phyloP scores from a whole-genome alignment of 1,284 basidiomycete species.

The Exobasidium cylindrosporum region DNA sequence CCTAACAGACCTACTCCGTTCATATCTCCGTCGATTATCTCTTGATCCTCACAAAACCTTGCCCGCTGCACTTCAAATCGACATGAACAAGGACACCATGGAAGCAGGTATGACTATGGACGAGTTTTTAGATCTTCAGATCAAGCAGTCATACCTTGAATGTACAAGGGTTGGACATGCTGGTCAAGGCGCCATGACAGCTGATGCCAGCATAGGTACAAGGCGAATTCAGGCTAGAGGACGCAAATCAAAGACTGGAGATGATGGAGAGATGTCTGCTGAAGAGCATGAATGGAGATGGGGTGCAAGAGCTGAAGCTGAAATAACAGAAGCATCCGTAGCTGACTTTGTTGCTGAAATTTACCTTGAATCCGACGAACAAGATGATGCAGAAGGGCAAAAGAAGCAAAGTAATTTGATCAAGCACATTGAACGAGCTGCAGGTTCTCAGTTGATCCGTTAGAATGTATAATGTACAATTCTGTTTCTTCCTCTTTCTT shows the following conservation, averaged over 20 bases:
- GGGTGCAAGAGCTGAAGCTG: conserved; percentile 51
- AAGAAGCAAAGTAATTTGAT: neutral
- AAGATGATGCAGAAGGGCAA: neutral
- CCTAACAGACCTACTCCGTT: conserved; percentile 23
- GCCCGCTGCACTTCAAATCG: neutral
- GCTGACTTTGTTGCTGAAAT: conserved; percentile 44
- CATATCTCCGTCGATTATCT: conserved; percentile 18
- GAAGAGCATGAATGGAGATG: conserved; percentile 51
- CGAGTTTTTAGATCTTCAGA: conserved; percentile 30
- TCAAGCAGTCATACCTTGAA: conserved; percentile 51
- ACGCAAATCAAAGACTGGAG: conserved; percentile 8
- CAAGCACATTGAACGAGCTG: conserved; percentile 6
- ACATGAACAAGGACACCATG: neutral
- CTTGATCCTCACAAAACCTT: conserved; percentile 7
- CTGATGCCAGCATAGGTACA: conserved; percentile 6
- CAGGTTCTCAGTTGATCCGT: conserved; percentile 10
- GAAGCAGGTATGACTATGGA: conserved; percentile 23
- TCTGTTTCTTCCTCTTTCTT: too few relatives aligned
- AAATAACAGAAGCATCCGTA: conserved; percentile 48
- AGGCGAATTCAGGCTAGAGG: conserved; percentile 8
- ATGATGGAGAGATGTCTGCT: conserved; percentile 24
- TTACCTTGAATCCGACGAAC: conserved; percentile 15
- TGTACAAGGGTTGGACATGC: conserved; percentile 6
- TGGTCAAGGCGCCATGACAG: neutral
- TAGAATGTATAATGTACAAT: too few relatives aligned